Base-by-base conservation (phyloP, 805 yeast species). In the Lachancea kluyveri region DNA sequence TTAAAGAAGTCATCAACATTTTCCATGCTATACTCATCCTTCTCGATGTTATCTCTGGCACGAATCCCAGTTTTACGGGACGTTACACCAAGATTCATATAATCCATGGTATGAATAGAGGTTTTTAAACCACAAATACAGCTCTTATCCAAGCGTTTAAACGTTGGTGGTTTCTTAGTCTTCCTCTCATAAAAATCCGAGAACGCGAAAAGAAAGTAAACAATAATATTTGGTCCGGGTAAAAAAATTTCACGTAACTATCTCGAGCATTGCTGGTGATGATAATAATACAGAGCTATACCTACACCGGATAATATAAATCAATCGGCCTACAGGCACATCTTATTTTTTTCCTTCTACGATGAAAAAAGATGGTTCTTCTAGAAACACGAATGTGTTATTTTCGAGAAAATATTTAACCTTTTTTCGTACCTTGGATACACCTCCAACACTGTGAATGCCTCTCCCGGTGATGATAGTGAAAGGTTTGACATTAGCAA, bases 401-500 rank as follows among this genome's bases (percentile, higher is more conserved):
- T 38, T 37, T 3, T 39, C 43, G 24, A 82, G 57, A 40, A 59
- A 52, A 12, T 52, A 59, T 26, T 57, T 54, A 3, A 79, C 71
- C 2, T 65, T 46, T 1, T 40, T 52, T 36, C 65, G 64, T 11
- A 81, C 64, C 37, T 60, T 67, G 1, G 81, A 63, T 2, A 59
- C 48, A 0, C 86, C 84, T 4, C 70, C 73, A 1, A 50, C 61
- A 27, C 84, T 77, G 51, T 82, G 92, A 5, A 77, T 45, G 0
- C 92, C 92, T 41, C 84, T 56, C 0, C 92, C 90, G 0, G 90
- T 79, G 8, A 80, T 56, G 0, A 81, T 56, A 1, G 38, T 49
- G 6, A 79, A 45, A 0, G 72, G 70, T 1, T 54, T 60, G 1
- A 71, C 64, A 48, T 62, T 60, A 8, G 45, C 35, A 0, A 67